A percentile compares a stretch with the other conserved stretches of the same genome.
phyloP scores from a whole-genome alignment of 2,329 filamentous ascomycete species.

The Ampelomyces quisqualis region DNA sequence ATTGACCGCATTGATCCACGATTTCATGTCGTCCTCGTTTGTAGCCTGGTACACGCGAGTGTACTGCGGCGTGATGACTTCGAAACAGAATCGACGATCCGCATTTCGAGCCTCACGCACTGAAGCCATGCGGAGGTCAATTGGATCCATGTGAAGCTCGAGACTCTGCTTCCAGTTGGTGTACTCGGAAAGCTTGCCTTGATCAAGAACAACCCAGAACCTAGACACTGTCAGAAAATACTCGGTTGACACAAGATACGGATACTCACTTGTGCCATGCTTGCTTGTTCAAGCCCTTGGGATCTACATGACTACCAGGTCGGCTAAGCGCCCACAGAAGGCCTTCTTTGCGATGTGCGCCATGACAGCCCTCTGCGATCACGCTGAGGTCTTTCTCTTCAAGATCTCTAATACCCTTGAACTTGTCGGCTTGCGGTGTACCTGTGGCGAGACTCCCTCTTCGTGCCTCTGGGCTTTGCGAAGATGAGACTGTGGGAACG shows the following conservation, averaged over 20 bases:
- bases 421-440: slow-evolving; percentile 57
- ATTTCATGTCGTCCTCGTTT: slow-evolving; percentile 96
- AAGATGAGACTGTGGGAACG: slow-evolving; percentile 26
- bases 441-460: slow-evolving; percentile 27
- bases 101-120: slow-evolving; percentile 93
- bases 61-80: slow-evolving; percentile 94
- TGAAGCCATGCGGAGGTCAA: slow-evolving; percentile 94
- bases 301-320: slow-evolving; percentile 91
- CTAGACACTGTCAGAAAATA: slow-evolving; percentile 52
- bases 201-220: slow-evolving; percentile 98
- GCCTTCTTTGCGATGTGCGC: slow-evolving; percentile 83
- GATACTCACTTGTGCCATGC: slow-evolving; percentile 92
- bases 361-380: slow-evolving; percentile 54
- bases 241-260: neutral
- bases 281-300: slow-evolving; percentile 92
- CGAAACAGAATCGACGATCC: slow-evolving; percentile 94
- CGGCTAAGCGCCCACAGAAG: slow-evolving; percentile 91
- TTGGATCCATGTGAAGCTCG: slow-evolving; percentile 96
- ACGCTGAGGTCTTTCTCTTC: slow-evolving; percentile 69
- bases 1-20: slow-evolving; percentile 94
- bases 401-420: slow-evolving; percentile 89
- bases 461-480: slow-evolving; percentile 33
- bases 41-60: slow-evolving; percentile 97
- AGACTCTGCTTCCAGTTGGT: slow-evolving; percentile 99
- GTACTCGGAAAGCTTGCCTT: slow-evolving; percentile 95